Percentiles rank a stretch among this genome's conserved stretches.
These are phyloP conservation scores for Solanum rostratum DNA, from an alignment of 257 asterid genomes.

Conservation along the genomic window DNA sequence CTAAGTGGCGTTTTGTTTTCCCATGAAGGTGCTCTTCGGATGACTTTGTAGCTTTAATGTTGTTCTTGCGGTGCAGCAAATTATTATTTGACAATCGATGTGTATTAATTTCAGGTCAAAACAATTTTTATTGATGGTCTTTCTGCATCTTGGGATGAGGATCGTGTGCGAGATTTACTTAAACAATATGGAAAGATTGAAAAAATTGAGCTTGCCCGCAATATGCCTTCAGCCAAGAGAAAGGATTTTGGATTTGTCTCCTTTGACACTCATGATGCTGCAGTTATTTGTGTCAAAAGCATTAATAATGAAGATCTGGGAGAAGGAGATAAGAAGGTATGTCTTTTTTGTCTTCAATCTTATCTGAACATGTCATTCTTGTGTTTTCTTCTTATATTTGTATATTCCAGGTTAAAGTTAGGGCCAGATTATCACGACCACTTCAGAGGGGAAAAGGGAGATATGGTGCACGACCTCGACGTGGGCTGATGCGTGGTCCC, in stretches of 20 bases:
- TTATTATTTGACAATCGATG: neutral
- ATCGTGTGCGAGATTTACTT: conserved; percentile 51
- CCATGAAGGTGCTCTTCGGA: neutral
- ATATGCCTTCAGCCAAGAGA: conserved; percentile 98
- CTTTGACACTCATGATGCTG: conserved; percentile 83
- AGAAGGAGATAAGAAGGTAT: conserved; percentile 84
- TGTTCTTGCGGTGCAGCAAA: neutral
- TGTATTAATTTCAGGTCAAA: conserved; percentile 51
- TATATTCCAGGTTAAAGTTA: conserved; percentile 72
- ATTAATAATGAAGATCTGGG: conserved; percentile 90
- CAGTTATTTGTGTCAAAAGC: conserved; percentile 77
- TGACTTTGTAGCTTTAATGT: neutral
- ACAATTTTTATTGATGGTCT: conserved; percentile 96
- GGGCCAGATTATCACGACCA: conserved; percentile 97
- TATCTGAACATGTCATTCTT: neutral
- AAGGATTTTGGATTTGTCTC: conserved; percentile 96
- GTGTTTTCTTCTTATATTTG: neutral
- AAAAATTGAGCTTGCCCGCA: conserved; percentile 89
- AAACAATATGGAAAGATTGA: conserved; percentile 63
- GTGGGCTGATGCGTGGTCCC: conserved; percentile 37
- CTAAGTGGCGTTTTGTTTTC: neutral
- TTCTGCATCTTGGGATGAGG: conserved; percentile 90
- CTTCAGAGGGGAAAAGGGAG: conserved; percentile 96
- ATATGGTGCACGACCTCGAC: conserved; percentile 51
- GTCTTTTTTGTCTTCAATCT: neutral